phyloP scores from a whole-genome alignment of 2,329 filamentous ascomycete genomes.

The Colletotrichum tropicale region DNA sequence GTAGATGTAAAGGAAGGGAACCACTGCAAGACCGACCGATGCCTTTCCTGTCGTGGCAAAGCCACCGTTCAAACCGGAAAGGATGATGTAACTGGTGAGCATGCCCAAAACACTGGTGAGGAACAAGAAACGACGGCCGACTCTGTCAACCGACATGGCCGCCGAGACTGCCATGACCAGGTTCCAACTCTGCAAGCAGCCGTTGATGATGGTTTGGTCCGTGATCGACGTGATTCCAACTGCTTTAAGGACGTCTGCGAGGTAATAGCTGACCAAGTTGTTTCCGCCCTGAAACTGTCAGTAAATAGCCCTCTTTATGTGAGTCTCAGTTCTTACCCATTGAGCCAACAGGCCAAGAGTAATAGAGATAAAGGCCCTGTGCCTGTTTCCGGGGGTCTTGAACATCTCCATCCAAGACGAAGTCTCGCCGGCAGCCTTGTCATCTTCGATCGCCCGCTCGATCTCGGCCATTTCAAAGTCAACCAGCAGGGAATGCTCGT shows the following conservation, averaged over 20 bases:
- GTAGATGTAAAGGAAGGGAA: constrained; percentile 48
- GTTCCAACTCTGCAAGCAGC: constrained; percentile 28
- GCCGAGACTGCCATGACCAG: constrained; percentile 31
- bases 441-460: constrained; percentile 2
- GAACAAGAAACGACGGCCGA: constrained; percentile 28
- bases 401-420: constrained; percentile 44
- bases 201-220: constrained; percentile 32
- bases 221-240: constrained; percentile 32
- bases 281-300: constrained; percentile 24
- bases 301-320: accelerated
- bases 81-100: constrained; percentile 38
- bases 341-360: constrained; percentile 38
- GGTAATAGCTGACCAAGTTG: constrained; percentile 36
- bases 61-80: constrained; percentile 42
- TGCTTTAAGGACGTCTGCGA: constrained; percentile 23
- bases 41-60: constrained; percentile 34
- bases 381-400: constrained; percentile 23
- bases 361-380: constrained; percentile 28
- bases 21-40: constrained; percentile 36
- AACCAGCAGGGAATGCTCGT: constrained; percentile 41
- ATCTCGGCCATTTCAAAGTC: constrained; percentile 5
- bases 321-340: constrained; percentile 22
- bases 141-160: constrained; percentile 28
- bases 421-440: neutral
- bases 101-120: constrained; percentile 25